Percentiles rank a stretch among this genome's conserved stretches.
Evolutionary conservation across 139 green algal species (phyloP).

Genomic region (Pleodorina starrii): DNA sequence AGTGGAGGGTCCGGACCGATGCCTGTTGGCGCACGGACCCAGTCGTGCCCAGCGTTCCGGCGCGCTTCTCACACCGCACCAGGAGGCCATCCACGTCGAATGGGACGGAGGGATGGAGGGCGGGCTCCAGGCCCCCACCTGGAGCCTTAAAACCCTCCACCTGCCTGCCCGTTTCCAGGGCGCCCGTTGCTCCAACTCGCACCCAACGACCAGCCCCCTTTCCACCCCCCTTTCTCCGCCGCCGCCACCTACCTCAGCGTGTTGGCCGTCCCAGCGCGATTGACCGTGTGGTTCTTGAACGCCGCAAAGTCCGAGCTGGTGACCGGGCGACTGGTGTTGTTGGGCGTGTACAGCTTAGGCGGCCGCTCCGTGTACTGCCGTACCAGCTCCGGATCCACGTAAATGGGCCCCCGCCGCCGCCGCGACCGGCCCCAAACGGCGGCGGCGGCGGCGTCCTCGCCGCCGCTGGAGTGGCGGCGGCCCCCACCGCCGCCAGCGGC

Average conservation of each 20-base stretch:
- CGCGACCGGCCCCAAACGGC: background rate
- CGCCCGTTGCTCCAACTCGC: too few species aligned
- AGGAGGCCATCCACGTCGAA: too few species aligned
- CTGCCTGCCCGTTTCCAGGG: too few species aligned
- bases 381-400: slow-evolving; percentile 35
- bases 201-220: too few species aligned
- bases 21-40: too few species aligned
- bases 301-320: slow-evolving; percentile 42
- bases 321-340: slow-evolving; percentile 22
- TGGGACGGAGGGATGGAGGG: too few species aligned
- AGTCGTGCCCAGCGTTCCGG: too few species aligned
- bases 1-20: too few species aligned
- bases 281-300: slow-evolving; percentile 44
- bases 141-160: too few species aligned
- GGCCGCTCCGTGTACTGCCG: slow-evolving; percentile 33
- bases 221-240: background rate
- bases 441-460: background rate
- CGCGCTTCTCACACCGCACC: too few species aligned
- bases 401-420: background rate
- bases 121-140: too few species aligned
- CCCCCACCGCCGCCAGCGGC: background rate
- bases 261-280: slow-evolving; percentile 5
- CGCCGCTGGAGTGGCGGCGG: background rate
- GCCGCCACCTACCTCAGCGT: background rate
- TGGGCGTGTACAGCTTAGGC: slow-evolving; percentile 45